phyloP scores from a whole-genome alignment of 2,329 filamentous ascomycete species.

The Emmonsia crescens region DNA sequence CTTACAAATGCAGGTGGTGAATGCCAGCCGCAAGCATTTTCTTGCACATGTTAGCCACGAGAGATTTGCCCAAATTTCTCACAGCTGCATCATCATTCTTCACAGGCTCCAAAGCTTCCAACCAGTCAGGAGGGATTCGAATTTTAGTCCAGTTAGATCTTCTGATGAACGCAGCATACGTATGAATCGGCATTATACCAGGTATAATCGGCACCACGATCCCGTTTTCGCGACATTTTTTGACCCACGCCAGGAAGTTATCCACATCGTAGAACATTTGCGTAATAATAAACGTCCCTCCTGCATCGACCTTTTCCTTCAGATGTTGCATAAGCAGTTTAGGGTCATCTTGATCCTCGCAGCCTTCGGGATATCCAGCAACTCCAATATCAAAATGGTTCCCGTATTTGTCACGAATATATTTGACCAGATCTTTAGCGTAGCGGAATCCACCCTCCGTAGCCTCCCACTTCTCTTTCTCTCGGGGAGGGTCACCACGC shows the following conservation, averaged over 20 bases:
- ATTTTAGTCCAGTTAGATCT: slow-evolving; percentile 86
- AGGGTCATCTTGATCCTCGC: slow-evolving; percentile 82
- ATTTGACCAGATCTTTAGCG: slow-evolving; percentile 77
- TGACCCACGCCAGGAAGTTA: slow-evolving; percentile 85
- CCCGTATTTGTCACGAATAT: slow-evolving; percentile 68
- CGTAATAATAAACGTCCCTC: slow-evolving; percentile 86
- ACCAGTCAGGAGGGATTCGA: slow-evolving; percentile 70
- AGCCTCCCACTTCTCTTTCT: slow-evolving; percentile 87
- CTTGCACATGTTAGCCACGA: slow-evolving; percentile 83
- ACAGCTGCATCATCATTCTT: slow-evolving; percentile 96
- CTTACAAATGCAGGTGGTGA: slow-evolving; percentile 75
- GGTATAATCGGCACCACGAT: slow-evolving; percentile 75
- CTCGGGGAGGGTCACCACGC: slow-evolving; percentile 83
- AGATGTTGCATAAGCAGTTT: slow-evolving; percentile 79
- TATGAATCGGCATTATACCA: slow-evolving; percentile 89
- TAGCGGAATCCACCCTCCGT: slow-evolving; percentile 81
- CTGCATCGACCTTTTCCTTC: slow-evolving; percentile 94
- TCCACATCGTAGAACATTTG: slow-evolving; percentile 99
- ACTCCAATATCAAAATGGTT: slow-evolving; percentile 96
- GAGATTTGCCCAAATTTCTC: slow-evolving; percentile 72
- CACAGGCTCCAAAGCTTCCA: slow-evolving; percentile 71
- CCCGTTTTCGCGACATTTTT: slow-evolving; percentile 72
- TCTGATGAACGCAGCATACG: slow-evolving; percentile 83
- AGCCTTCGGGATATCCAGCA: slow-evolving; percentile 91
- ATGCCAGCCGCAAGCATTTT: slow-evolving; percentile 75